Percentiles rank a stretch among this genome's conserved stretches.
Evolutionary conservation across 257 asterid genomes (phyloP).

Genomic region (Przewalskia tangutica): DNA sequence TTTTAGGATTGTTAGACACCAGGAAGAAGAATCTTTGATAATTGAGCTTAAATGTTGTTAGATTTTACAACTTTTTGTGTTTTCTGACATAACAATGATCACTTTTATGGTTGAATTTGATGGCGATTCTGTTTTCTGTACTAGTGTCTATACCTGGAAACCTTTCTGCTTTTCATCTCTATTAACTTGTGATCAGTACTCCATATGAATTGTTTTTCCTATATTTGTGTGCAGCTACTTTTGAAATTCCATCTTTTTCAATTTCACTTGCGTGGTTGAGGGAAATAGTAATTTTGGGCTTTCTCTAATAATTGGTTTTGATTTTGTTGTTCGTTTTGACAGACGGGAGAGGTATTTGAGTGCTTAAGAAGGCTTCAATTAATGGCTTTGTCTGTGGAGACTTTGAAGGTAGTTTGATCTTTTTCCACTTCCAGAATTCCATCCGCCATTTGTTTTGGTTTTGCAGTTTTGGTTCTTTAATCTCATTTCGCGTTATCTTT

Average conservation of each 20-base stretch:
- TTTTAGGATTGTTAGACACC: background rate
- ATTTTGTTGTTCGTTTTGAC: background rate
- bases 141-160: background rate
- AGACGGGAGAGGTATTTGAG: constrained; percentile 27
- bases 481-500: background rate
- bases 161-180: too few relatives aligned
- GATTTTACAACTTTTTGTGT: background rate
- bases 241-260: background rate
- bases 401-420: constrained; percentile 45
- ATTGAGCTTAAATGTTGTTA: background rate
- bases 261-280: constrained; percentile 6
- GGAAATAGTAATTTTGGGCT: constrained; percentile 2
- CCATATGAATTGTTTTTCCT: too few relatives aligned
- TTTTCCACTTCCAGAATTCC: background rate
- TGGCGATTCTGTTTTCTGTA: background rate
- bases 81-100: background rate
- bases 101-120: background rate
- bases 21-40: background rate
- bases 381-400: constrained; percentile 66
- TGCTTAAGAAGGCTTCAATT: constrained; percentile 75
- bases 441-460: background rate
- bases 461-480: background rate
- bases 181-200: too few relatives aligned
- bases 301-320: constrained; percentile 35
- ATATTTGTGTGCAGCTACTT: too few relatives aligned